phyloP scores from a whole-genome alignment of 768 basidiomycete species.

The Hysterangium stoloniferum region DNA sequence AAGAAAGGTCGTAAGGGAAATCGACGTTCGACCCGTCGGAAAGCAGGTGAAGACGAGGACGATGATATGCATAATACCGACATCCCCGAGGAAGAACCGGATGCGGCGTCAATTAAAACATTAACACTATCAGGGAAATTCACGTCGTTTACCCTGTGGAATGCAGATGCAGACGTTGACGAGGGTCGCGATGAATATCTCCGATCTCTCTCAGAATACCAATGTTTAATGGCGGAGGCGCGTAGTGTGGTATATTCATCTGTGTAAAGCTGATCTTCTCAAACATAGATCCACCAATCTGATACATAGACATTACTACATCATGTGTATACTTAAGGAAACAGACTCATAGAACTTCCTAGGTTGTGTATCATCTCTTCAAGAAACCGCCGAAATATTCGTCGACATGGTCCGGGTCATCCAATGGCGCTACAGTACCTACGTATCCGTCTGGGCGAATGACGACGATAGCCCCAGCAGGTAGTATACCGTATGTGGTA shows the following conservation, averaged over 20 bases:
- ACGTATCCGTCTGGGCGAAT: slow-evolving; percentile 65
- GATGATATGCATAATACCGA: slow-evolving; percentile 20
- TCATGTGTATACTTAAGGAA: not conserved
- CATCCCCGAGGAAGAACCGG: slow-evolving; percentile 17
- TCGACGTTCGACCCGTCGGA: slow-evolving; percentile 21
- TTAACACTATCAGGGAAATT: slow-evolving; percentile 47
- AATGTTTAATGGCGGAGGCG: slow-evolving; percentile 56
- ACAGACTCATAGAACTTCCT: not conserved
- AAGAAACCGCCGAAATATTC: slow-evolving; percentile 10
- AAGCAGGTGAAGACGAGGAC: slow-evolving; percentile 23
- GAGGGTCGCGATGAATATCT: slow-evolving; percentile 66
- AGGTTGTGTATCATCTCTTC: not conserved
- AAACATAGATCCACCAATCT: slow-evolving; percentile 5
- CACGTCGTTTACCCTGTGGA: slow-evolving; percentile 66
- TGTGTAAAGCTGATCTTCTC: not conserved
- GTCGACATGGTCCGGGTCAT: slow-evolving; percentile 27
- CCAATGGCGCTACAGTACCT: slow-evolving; percentile 45
- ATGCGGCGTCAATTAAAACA: slow-evolving; percentile 15
- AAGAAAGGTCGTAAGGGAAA: slow-evolving; percentile 17
- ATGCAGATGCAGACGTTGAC: slow-evolving; percentile 63
- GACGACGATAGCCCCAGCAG: slow-evolving; percentile 42
- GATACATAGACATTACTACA: not conserved
- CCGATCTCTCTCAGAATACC: slow-evolving; percentile 66
- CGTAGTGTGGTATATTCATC: not conserved
- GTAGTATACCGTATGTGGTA: slow-evolving; percentile 42